Conservation (phyloP, 768 basidiomycete genomes). For the Scleroderma citrinum region DNA sequence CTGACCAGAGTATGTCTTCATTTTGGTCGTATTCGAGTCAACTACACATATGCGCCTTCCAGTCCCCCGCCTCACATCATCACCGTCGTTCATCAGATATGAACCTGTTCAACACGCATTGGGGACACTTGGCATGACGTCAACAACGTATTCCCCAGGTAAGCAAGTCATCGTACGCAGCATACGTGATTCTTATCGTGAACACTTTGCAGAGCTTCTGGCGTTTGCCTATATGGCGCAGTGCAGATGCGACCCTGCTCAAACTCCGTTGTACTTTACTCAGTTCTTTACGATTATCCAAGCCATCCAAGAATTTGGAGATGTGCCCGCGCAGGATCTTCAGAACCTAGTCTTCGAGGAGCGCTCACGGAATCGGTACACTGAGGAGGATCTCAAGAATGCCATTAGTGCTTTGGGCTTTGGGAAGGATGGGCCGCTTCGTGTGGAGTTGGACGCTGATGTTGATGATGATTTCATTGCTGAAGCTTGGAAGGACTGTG, state of each 20-base stretch:
- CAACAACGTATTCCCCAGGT: constrained; percentile 63
- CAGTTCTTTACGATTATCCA: constrained; percentile 47
- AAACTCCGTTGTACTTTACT: constrained; percentile 60
- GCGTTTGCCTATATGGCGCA: constrained; percentile 77
- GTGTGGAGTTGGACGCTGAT: constrained; percentile 65
- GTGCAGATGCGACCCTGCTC: constrained; percentile 69
- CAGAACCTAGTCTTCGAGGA: constrained; percentile 58
- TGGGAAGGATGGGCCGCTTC: constrained; percentile 49
- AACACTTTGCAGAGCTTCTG: constrained; percentile 49
- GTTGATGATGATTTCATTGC: constrained; percentile 66
- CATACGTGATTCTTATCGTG: constrained; percentile 1
- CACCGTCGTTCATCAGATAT: constrained; percentile 36
- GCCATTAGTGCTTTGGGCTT: constrained; percentile 59
- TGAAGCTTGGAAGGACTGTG: constrained; percentile 59
- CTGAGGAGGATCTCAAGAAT: constrained; percentile 43
- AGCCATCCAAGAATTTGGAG: constrained; percentile 43
- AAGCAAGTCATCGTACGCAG: constrained; percentile 8
- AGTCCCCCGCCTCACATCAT: constrained; percentile 53
- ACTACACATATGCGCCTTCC: constrained; percentile 10
- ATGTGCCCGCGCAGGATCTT: constrained; percentile 41
- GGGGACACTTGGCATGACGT: constrained; percentile 57
- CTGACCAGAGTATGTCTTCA: constrained; percentile 60
- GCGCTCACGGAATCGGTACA: constrained; percentile 58
- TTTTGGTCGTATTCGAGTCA: background rate
- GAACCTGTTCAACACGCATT: constrained; percentile 36